Evolutionary conservation across 2,329 filamentous ascomycete genomes (phyloP), one percentile per base, ranked within the genome.

Genomic region (Byssothecium circinans): DNA sequence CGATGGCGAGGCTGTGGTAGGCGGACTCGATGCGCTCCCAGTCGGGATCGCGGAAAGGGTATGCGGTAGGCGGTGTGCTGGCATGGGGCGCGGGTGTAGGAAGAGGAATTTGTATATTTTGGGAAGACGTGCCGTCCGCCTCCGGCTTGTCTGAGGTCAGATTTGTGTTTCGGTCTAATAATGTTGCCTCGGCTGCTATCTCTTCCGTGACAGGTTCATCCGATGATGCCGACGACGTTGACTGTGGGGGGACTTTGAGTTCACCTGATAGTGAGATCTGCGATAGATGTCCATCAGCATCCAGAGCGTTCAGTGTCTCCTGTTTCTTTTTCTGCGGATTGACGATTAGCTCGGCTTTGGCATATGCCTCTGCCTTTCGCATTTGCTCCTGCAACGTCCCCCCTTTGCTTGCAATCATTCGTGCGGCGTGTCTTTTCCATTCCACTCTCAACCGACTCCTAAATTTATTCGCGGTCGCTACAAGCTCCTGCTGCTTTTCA

Each of bases 401-500:
- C 4, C 92, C 91, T 46, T 79, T 78, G 49, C 87, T 87, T 1
- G 91, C 79, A 56, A 97, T 95, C 59, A 85, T 81, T 41, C 89
- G 77, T 1, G 89, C 85, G 4, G 88, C 89, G 70, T 95, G 89
- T 29, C 91, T 80, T 65, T 82, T 85, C 92, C 92, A 97, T 59
- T 95, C 90, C 33, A 79, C 82, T 29, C 91, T 78, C 51, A 97
- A 65, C n/a, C 89, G 77, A 2, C 77, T 74, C 2, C 94, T 81
- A 65, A 99, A 96, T 1, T 79, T 78, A 11, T 78, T 80, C 1
- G 85, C 81, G 0, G 88, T 81, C 50, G 82, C 84, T 10, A 84
- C 80, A 5, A 97, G 75, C 62, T 96, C 91, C 67, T 97, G 92
- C 69, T 99, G 94, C 73, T 96, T 97, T 72, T 99, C 94, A 50